Evolutionary conservation across 2,329 filamentous ascomycete species (phyloP), one percentile per base, ranked within the genome.

Genomic region (Ploettnerulaceae sp.): DNA sequence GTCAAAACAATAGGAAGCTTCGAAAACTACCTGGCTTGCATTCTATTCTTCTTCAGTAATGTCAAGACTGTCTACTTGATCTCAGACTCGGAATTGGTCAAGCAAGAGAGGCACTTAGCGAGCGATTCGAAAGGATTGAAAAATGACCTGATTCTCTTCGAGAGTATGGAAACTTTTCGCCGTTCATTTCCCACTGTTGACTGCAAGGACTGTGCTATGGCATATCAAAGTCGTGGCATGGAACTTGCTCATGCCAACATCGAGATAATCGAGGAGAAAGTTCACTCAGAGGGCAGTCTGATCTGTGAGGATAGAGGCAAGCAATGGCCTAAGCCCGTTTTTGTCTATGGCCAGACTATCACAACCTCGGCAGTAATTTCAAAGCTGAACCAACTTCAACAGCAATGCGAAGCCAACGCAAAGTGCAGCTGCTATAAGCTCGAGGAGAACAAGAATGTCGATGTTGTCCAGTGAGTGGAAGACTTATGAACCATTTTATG

Each of bases 1-100:
- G 20, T 32, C 11, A 32, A 44, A 8, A 18, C 41, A 21, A 36
- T 44, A 9, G 24, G 41, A 8, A 29, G 21, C 17, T 35, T 18
- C 7, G 41, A 44, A 15, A 44, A 35, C 31, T 44, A 44, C 32
- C 14, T 35, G 2, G 41, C 41, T 28, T 35, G 32, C 15, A 35
- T 44, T 9, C 41, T 44, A 11, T 26, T 28, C 32, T 44, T 22
- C 11, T 44, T 35, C 31, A 25, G 12, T n/a, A 44, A 36, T 7
- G 31, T 35, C 41, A 44, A 44, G 32, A 35, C 31, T 2, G 41
- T 44, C 2, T 21, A 20, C 12, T 12, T 44, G 22, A 14, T 44
- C 6, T 26, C 31, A 9, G 41, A 35, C 14, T 17, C 22, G 7
- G 22, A 44, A 8, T 8, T 35, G 40, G 22, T 32, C 15, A 24